phyloP scores from a whole-genome alignment of 306 rosid species.

The Cucumis cinereus region DNA sequence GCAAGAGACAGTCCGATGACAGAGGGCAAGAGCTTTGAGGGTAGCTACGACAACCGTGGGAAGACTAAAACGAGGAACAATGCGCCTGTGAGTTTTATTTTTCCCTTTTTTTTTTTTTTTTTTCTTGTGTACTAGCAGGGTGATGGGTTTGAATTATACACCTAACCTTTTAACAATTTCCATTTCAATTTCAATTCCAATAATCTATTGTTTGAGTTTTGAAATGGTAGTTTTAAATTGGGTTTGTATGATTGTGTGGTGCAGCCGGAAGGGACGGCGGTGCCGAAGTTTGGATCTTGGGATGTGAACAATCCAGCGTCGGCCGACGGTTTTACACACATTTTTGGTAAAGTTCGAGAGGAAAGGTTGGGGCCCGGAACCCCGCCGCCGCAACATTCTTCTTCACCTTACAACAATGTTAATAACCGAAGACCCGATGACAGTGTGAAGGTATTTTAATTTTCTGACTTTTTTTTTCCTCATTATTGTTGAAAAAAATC shows the following conservation, averaged over 20 bases:
- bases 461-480: neutral
- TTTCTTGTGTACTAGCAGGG: no score
- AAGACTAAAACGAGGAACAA: constrained; percentile 50
- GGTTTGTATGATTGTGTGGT: constrained; percentile 19
- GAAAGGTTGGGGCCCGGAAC: neutral
- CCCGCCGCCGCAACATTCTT: neutral
- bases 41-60: constrained; percentile 66
- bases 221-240: neutral
- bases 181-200: no score
- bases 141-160: no score
- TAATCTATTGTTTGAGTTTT: no score
- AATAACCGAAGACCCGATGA: neutral
- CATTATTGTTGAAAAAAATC: no score
- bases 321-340: constrained; percentile 11
- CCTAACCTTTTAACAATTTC: no score
- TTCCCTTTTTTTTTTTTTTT: no score
- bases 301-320: constrained; percentile 8
- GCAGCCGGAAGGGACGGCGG: constrained; percentile 1
- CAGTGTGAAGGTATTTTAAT: neutral
- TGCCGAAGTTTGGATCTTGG: constrained; percentile 14
- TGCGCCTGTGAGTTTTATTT: constrained; percentile 37
- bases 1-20: constrained; percentile 49
- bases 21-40: constrained; percentile 58
- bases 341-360: constrained; percentile 10
- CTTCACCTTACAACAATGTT: neutral